Conservation (phyloP, 2,329 filamentous ascomycete species). For the Diaporthe sp. region DNA sequence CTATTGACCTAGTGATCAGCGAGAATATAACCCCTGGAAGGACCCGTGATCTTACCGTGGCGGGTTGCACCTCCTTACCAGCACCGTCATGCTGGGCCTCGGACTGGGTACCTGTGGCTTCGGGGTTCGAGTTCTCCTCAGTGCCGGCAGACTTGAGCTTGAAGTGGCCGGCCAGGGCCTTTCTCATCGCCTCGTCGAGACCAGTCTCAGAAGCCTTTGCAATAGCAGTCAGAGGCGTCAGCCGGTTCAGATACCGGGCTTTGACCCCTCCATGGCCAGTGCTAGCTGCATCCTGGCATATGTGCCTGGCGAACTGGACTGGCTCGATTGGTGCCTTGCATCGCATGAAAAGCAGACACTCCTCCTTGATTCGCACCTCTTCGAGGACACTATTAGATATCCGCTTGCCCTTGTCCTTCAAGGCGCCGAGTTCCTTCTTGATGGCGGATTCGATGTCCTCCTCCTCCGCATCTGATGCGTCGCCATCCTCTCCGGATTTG, state of each 20-base stretch:
- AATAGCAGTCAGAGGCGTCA: conserved; percentile 63
- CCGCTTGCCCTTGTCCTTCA: conserved; percentile 58
- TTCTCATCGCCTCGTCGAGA: conserved; percentile 70
- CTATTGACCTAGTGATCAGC: conserved; percentile 52
- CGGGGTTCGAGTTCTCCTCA: conserved; percentile 38
- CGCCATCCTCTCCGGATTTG: conserved; percentile 48
- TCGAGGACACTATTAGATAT: conserved; percentile 61
- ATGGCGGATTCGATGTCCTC: conserved; percentile 81
- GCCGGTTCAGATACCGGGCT: conserved; percentile 66
- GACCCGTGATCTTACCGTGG: conserved; percentile 5
- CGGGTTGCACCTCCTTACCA: conserved; percentile 29
- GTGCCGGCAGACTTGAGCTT: conserved; percentile 59
- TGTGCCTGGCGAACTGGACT: conserved; percentile 61
- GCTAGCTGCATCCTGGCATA: conserved; percentile 59
- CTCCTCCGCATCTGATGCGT: conserved; percentile 54
- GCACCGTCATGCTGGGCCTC: conserved; percentile 30
- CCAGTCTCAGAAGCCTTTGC: conserved; percentile 77
- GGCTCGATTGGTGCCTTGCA: conserved; percentile 66
- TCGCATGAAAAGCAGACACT: conserved; percentile 72
- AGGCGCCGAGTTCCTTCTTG: conserved; percentile 73
- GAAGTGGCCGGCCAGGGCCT: conserved; percentile 74
- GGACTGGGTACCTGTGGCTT: conserved; percentile 31
- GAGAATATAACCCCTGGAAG: neutral
- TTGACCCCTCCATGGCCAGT: conserved; percentile 46
- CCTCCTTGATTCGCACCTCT: conserved; percentile 65